phyloP scores from a whole-genome alignment of 768 basidiomycete species.

The Termitomyces sp. region DNA sequence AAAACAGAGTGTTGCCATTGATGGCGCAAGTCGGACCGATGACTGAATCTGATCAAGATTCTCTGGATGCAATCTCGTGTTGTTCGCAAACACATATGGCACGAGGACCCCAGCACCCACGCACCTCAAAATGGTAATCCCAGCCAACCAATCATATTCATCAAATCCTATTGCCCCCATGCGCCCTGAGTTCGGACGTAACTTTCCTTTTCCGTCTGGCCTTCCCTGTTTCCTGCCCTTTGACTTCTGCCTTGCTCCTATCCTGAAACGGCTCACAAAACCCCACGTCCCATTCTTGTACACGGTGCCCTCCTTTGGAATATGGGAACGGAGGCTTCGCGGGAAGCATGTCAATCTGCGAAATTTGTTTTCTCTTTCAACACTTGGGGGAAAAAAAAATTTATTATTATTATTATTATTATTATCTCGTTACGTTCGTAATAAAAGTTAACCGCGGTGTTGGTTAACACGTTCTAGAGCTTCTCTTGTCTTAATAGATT shows the following conservation, averaged over 20 bases:
- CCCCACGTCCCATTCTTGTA: neutral
- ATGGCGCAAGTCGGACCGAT: neutral
- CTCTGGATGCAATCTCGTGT: neutral
- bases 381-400: neutral
- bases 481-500: neutral
- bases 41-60: neutral
- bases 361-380: neutral
- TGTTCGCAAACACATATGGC: neutral
- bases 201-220: constrained; percentile 3
- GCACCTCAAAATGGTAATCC: neutral
- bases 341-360: neutral
- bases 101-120: constrained; percentile 2
- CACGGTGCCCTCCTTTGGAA: neutral
- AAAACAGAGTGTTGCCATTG: neutral
- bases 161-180: constrained; percentile 10
- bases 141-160: constrained; percentile 11
- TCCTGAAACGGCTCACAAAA: neutral
- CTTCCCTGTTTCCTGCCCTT: constrained; percentile 1
- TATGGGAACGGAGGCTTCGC: constrained; percentile 1
- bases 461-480: neutral
- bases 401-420: too few species aligned
- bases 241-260: neutral
- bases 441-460: neutral
- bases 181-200: constrained; percentile 1
- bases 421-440: neutral